Evolutionary conservation across 148 eudicot species (phyloP).

Genomic region (Oxyria digyna): DNA sequence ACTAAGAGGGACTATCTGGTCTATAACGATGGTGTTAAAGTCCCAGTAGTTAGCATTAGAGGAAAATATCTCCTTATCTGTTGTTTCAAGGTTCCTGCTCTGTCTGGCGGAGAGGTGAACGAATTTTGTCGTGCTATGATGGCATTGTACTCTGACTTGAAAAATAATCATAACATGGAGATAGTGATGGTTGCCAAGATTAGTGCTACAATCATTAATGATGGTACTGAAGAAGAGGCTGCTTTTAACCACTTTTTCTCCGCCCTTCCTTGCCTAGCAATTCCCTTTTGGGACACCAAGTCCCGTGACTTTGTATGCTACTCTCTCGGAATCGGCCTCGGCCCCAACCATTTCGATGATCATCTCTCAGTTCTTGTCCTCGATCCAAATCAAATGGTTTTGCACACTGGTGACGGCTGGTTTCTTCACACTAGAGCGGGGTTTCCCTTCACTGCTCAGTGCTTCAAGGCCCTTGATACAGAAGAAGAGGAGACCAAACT

Average conservation of each 20-base stretch:
- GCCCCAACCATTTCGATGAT: too few relatives aligned
- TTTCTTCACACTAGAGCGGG: too few relatives aligned
- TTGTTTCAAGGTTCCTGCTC: neutral
- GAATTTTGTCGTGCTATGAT: neutral
- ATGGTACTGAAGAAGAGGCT: neutral
- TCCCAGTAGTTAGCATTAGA: neutral
- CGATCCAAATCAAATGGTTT: too few relatives aligned
- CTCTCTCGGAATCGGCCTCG: too few relatives aligned
- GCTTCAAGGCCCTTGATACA: too few relatives aligned
- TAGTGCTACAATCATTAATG: neutral
- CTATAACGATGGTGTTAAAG: neutral
- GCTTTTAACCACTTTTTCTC: neutral
- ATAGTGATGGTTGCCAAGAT: neutral
- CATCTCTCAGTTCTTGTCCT: too few relatives aligned
- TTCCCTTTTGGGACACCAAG: neutral
- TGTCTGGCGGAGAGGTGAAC: neutral
- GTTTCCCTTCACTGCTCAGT: too few relatives aligned
- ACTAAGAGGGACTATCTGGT: neutral
- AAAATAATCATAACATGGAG: neutral
- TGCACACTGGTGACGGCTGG: too few relatives aligned
- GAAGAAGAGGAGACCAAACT: too few relatives aligned
- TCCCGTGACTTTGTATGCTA: neutral
- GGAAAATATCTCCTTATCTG: neutral
- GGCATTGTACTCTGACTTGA: neutral
- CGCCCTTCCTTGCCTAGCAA: neutral